These are phyloP conservation scores for Yamadazyma sp. DNA, from an alignment of 1,139 yeast species.

Conservation along the genomic window DNA sequence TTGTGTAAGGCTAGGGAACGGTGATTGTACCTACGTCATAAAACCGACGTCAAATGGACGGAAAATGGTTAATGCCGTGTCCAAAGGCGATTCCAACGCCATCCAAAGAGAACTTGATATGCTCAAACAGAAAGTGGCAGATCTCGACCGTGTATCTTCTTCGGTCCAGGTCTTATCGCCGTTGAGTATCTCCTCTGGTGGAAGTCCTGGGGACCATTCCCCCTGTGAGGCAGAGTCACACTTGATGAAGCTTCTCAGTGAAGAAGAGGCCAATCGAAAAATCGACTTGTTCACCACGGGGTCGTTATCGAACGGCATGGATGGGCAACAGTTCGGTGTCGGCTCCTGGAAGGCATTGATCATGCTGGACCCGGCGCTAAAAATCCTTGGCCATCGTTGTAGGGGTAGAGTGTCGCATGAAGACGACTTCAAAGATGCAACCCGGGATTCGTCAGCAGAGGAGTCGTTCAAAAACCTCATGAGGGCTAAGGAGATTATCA, in stretches of 20 bases:
- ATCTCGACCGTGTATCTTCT: too few species aligned
- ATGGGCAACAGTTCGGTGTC: constrained; percentile 31
- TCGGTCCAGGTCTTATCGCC: too few species aligned
- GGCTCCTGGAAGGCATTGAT: constrained; percentile 35
- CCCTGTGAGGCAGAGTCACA: too few species aligned
- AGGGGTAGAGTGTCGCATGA: background rate
- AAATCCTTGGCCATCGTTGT: background rate
- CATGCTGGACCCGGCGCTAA: constrained; percentile 21
- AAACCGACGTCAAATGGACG: background rate
- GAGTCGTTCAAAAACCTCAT: background rate
- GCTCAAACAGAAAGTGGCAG: background rate
- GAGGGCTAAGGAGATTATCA: background rate
- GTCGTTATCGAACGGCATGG: constrained; percentile 5
- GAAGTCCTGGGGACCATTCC: too few species aligned
- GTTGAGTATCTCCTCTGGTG: too few species aligned
- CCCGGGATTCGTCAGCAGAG: background rate
- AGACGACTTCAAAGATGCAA: background rate
- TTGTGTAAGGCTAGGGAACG: constrained; percentile 11
- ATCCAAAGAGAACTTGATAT: background rate
- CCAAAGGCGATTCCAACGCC: background rate
- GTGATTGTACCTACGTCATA: background rate
- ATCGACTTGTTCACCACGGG: constrained; percentile 4
- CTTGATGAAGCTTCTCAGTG: constrained; percentile 7
- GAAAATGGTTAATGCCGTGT: constrained; percentile 4
- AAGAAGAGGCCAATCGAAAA: constrained; percentile 3